Base-by-base conservation (phyloP, 208 protist species). In the Trypanosomatidae sp. region DNA sequence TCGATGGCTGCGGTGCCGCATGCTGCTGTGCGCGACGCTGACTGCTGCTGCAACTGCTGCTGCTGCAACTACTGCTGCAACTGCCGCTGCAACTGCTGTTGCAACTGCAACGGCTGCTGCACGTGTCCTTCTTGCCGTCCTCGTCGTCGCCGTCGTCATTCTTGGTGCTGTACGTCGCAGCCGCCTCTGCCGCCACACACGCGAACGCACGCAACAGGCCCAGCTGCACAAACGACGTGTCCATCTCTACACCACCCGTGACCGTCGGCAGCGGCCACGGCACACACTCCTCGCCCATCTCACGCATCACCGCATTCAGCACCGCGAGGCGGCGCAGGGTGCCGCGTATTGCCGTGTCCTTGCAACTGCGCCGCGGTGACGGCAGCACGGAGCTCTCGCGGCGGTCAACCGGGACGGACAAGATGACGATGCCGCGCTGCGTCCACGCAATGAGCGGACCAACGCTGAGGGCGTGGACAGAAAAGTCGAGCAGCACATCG, bases 401-500 rank as follows among this genome's bases (percentile, higher is more conserved):
- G 22, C 50, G 46, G 49, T 78, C 65, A 7, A 35, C 49, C 7
- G 78, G 78, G 5, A 58, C 56, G 13, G 55, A 56, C n/a, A 88
- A 33, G n/a, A 83, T 58, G 11, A 51, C 69, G 35, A 83, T 75
- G 19, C 55, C 35, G 43, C 61, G 54, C 24, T 66, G 62, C 16
- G 60, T 73, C 71, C 69, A 83, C 19, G 59, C 67, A 32, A 84
- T 71, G 6, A 88, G 55, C 19, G 65, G 62, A 11, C 78, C 73
- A 24, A 80, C 53, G 38, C 58, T 61, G 3, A 71, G 61, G 16
- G 52, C 25, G 42, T 66, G 19, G n/a, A 55, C 60, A 13, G 67
- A 73, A 45, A 84, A 88, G 47, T 84, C 71, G 1, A 89, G 58
- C 33, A 89, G 56, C 15, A 71, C 71, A 51, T 74, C 69, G 30